Percentiles rank a stretch among this genome's conserved stretches.
Conservation (phyloP, 345 rosid species). For the Eucalyptus cladocalyx region DNA sequence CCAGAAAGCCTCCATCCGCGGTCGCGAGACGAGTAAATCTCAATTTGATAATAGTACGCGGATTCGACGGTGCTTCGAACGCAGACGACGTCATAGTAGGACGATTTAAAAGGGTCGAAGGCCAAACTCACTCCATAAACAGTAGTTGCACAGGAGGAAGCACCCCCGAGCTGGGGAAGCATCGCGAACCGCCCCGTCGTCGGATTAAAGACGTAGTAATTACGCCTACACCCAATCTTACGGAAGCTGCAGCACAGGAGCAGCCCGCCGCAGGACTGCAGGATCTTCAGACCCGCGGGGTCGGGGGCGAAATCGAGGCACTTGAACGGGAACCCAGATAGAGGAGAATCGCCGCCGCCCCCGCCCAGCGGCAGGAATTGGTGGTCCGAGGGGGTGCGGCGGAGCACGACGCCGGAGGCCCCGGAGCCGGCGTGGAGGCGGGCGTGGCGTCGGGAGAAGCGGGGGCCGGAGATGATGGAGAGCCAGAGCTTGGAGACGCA, state of each 20-base stretch:
- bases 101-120: neutral
- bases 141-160: neutral
- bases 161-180: slow-evolving; percentile 1
- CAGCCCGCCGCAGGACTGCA: slow-evolving; percentile 27
- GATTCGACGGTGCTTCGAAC: neutral
- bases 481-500: slow-evolving; percentile 12
- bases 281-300: slow-evolving; percentile 3
- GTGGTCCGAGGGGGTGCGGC: neutral
- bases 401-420: neutral
- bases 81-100: slow-evolving; percentile 3
- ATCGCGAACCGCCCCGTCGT: neutral
- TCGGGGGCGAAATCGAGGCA: slow-evolving; percentile 3
- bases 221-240: neutral
- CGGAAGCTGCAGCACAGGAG: slow-evolving; percentile 13
- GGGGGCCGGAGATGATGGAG: neutral
- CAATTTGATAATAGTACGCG: neutral
- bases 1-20: slow-evolving; percentile 10
- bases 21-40: neutral
- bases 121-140: slow-evolving; percentile 3
- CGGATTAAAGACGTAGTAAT: slow-evolving; percentile 15
- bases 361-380: neutral
- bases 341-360: neutral
- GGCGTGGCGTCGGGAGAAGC: slow-evolving; percentile 5
- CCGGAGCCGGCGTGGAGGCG: neutral
- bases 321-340: neutral